Conservation (phyloP, 495 filamentous ascomycete genomes). For the Penicillium parvum region DNA sequence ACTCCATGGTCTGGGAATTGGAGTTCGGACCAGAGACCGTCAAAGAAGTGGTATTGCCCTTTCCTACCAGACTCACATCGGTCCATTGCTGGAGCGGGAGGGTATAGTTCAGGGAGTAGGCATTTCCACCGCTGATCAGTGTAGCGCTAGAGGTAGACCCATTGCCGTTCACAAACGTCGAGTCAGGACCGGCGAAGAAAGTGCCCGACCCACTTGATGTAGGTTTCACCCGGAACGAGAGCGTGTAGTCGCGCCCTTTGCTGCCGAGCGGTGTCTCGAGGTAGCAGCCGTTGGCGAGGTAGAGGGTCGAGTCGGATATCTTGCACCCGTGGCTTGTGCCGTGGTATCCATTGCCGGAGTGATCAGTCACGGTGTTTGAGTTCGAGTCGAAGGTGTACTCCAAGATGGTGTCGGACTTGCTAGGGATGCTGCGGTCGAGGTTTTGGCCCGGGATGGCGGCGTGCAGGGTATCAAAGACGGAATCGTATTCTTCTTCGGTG, state of each 20-base stretch:
- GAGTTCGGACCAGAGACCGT: conserved; percentile 16
- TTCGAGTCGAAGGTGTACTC: conserved; percentile 28
- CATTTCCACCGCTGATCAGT: conserved; percentile 42
- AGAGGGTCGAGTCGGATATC: conserved; percentile 19
- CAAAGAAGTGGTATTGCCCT: conserved; percentile 39
- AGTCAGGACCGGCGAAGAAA: conserved; percentile 40
- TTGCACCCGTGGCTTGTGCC: conserved; percentile 30
- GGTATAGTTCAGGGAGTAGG: conserved; percentile 41
- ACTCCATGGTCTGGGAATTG: conserved; percentile 28
- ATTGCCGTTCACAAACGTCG: conserved; percentile 37
- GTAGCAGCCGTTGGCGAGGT: conserved; percentile 27
- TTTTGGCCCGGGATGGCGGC: conserved; percentile 42
- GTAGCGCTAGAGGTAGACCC: conserved; percentile 38
- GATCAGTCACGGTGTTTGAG: conserved; percentile 24
- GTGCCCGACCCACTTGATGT: conserved; percentile 25
- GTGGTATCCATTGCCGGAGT: conserved; percentile 44
- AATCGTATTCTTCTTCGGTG: conserved; percentile 32
- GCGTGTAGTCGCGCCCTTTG: conserved; percentile 48
- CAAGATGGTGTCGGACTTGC: conserved; percentile 36
- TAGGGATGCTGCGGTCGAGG: conserved; percentile 39
- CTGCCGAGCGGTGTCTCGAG: conserved; percentile 40
- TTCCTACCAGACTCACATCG: conserved; percentile 35
- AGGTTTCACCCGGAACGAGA: conserved; percentile 37
- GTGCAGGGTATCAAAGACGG: conserved; percentile 34
- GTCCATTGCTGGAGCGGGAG: conserved; percentile 38